These are phyloP conservation scores for Pythium apleroticum DNA, from an alignment of 352 stramenopile genomes.

Conservation along the genomic window DNA sequence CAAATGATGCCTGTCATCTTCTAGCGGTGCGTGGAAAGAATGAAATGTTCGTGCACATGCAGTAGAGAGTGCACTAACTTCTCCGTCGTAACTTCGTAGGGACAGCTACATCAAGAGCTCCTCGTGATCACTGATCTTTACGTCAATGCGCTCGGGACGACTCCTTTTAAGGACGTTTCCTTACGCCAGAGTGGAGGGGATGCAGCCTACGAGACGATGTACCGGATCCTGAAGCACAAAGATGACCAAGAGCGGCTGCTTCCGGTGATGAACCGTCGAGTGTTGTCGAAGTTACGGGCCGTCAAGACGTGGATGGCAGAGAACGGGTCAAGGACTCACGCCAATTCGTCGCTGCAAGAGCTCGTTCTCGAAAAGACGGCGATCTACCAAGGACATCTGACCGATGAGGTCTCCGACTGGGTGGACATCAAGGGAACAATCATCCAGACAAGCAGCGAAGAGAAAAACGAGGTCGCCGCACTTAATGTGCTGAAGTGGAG, in stretches of 20 bases:
- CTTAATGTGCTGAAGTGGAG: neutral
- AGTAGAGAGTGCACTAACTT: too few relatives aligned
- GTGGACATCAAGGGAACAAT: neutral
- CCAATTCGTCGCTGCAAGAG: neutral
- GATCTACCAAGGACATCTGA: neutral
- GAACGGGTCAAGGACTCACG: neutral
- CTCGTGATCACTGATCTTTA: slow-evolving; percentile 42
- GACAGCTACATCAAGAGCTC: slow-evolving; percentile 10
- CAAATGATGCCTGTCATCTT: slow-evolving; percentile 7
- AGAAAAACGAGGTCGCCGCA: neutral
- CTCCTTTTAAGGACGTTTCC: slow-evolving; percentile 33
- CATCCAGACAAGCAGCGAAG: neutral
- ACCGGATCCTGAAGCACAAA: slow-evolving; percentile 29
- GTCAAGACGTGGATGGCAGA: neutral
- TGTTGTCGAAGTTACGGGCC: slow-evolving; percentile 38
- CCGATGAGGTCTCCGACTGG: neutral
- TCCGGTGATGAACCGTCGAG: slow-evolving; percentile 29
- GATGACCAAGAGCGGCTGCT: slow-evolving; percentile 40
- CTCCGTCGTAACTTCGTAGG: slow-evolving; percentile 1
- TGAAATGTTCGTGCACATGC: too few relatives aligned
- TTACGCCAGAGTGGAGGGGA: slow-evolving; percentile 19
- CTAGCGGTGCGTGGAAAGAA: slow-evolving; percentile 8
- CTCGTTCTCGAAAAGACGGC: neutral
- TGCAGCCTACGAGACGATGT: slow-evolving; percentile 29
- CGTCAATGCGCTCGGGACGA: slow-evolving; percentile 47